These are phyloP conservation scores for Macrophomina tecta DNA, from an alignment of 2,329 filamentous ascomycete genomes.

Conservation along the genomic window DNA sequence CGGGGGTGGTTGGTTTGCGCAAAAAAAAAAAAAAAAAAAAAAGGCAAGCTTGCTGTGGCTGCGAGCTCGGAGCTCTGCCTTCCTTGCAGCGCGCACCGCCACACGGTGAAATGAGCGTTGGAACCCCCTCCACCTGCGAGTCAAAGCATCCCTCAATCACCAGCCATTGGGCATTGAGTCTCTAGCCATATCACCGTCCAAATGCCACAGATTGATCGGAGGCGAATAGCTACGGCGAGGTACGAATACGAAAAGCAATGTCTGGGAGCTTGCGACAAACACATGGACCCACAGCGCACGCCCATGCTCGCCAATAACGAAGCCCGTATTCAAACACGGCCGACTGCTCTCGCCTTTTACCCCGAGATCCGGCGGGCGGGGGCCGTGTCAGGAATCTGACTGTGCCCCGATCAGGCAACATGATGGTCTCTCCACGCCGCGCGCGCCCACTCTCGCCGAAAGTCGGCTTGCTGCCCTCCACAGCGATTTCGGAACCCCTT, in stretches of 20 bases:
- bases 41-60: conserved; percentile 20
- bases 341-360: neutral
- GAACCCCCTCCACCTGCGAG: no score
- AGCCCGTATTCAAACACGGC: neutral
- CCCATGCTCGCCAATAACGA: neutral
- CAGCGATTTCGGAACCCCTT: conserved; percentile 20
- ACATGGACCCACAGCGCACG: neutral
- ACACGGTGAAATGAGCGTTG: neutral
- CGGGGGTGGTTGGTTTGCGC: neutral
- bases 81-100: conserved; percentile 9
- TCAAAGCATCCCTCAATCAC: no score
- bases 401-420: neutral
- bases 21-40: neutral
- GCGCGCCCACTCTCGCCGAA: conserved; percentile 10
- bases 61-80: conserved; percentile 16
- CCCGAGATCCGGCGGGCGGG: neutral
- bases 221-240: no score
- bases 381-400: neutral
- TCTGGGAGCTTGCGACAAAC: neutral
- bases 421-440: conserved; percentile 7
- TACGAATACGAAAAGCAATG: neutral
- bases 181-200: no score
- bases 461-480: conserved; percentile 4
- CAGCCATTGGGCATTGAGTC: no score
- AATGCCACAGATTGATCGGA: no score